Evolutionary conservation across 2,329 filamentous ascomycete species (phyloP).

Genomic region (Fusarium lateritium): DNA sequence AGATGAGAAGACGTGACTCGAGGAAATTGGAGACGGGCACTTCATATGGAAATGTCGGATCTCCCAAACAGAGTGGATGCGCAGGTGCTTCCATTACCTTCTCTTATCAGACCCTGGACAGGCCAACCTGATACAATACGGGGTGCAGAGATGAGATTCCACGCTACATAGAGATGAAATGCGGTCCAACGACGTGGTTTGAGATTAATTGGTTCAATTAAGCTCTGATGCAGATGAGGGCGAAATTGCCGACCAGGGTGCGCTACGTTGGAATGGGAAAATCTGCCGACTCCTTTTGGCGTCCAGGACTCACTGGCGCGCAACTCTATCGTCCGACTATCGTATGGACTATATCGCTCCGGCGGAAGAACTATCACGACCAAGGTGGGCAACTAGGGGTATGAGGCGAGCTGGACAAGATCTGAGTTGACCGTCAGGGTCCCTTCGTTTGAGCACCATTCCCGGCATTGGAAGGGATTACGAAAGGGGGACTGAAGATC

Average conservation of each 20-base stretch:
- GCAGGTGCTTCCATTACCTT: constrained; percentile 26
- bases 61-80: constrained; percentile 5
- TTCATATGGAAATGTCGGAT: constrained; percentile 10
- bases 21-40: constrained; percentile 8
- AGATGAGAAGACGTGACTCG: constrained; percentile 10
- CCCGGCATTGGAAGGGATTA: constrained; percentile 16
- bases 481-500: constrained; percentile 28
- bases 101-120: constrained; percentile 1
- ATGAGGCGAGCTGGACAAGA: constrained; percentile 22
- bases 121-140: constrained; percentile 24
- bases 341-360: constrained; percentile 12
- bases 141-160: constrained; percentile 30
- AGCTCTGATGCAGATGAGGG: constrained; percentile 35
- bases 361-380: constrained; percentile 24
- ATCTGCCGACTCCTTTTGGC: constrained; percentile 8
- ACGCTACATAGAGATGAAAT: constrained; percentile 12
- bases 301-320: constrained; percentile 15
- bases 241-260: constrained; percentile 31
- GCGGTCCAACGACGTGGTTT: constrained; percentile 16
- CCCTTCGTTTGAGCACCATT: not conserved
- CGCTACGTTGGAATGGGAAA: constrained; percentile 29
- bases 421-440: constrained; percentile 21
- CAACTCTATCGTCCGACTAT: constrained; percentile 28
- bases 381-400: constrained; percentile 6
- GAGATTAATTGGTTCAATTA: constrained; percentile 39